phyloP scores from a whole-genome alignment of 768 basidiomycete species.

The Suillus plorans region DNA sequence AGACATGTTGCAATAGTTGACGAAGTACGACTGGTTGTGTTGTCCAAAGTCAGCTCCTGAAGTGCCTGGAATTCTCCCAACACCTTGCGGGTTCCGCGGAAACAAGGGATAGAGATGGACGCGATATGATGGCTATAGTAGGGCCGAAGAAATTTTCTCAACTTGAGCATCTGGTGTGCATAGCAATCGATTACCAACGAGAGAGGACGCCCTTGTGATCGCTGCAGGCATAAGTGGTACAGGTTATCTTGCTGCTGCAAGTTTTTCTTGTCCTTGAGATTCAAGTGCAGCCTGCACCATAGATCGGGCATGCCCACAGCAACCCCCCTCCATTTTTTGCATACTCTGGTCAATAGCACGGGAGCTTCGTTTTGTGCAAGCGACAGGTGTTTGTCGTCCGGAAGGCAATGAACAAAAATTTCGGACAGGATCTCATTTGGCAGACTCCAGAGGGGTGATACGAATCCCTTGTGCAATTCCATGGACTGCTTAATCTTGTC shows the following conservation, averaged over 20 bases:
- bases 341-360: neutral
- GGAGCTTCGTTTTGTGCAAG: neutral
- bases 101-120: neutral
- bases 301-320: neutral
- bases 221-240: neutral
- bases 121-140: neutral
- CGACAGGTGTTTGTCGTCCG: neutral
- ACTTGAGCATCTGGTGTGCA: neutral
- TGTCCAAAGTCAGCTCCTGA: neutral
- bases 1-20: too few species aligned
- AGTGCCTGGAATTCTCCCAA: neutral
- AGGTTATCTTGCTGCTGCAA: neutral
- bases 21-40: too few species aligned
- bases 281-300: neutral
- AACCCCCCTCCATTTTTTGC: neutral
- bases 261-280: neutral
- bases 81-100: neutral
- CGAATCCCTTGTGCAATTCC: neutral
- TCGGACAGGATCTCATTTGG: neutral
- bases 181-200: neutral
- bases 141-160: neutral
- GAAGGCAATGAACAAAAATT: neutral
- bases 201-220: neutral
- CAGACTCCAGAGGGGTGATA: neutral
- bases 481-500: neutral